Conservation (phyloP, 2,329 filamentous ascomycete genomes). For the Didymella arachidicola region DNA sequence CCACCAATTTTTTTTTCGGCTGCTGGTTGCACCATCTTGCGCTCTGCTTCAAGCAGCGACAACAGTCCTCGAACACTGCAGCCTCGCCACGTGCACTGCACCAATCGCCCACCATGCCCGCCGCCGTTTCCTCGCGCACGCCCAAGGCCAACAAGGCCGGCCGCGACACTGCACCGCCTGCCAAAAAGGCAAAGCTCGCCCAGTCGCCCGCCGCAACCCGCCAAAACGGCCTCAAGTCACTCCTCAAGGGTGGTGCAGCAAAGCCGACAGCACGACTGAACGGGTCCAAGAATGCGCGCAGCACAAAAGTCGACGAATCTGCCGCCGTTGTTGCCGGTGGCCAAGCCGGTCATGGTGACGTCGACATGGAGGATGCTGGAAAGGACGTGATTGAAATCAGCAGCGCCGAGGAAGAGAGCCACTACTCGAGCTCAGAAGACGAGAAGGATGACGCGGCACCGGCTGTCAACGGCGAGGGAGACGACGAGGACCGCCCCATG, state of each 20-base stretch:
- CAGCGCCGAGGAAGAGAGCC: slow-evolving; percentile 55
- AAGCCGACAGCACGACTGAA: slow-evolving; percentile 61
- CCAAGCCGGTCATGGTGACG: slow-evolving; percentile 55
- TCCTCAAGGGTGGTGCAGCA: slow-evolving; percentile 40
- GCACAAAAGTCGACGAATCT: slow-evolving; percentile 65
- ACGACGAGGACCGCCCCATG: slow-evolving; percentile 47
- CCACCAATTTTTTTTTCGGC: slow-evolving; percentile 28
- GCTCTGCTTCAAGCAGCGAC: slow-evolving; percentile 36
- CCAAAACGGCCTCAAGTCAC: slow-evolving; percentile 44
- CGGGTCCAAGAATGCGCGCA: slow-evolving; percentile 59
- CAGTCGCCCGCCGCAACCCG: slow-evolving; percentile 34
- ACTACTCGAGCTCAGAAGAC: slow-evolving; percentile 43
- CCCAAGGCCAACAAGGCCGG: slow-evolving; percentile 27
- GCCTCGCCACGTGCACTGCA: slow-evolving; percentile 21
- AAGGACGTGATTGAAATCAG: slow-evolving; percentile 58
- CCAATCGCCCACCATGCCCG: slow-evolving; percentile 39
- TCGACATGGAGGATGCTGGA: slow-evolving; percentile 46
- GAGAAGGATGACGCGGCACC: slow-evolving; percentile 41
- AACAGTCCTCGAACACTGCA: slow-evolving; percentile 14
- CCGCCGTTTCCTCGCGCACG: slow-evolving; percentile 42
- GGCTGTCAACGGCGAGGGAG: slow-evolving; percentile 31
- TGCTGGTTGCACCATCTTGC: slow-evolving; percentile 30
- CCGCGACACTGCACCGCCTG: slow-evolving; percentile 44
- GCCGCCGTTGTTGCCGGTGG: slow-evolving; percentile 62
- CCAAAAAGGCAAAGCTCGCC: slow-evolving; percentile 50